A percentile compares a stretch with the other conserved stretches of the same genome.
Conservation (phyloP, 305 asterid species). For the Fraxinus dipetala region DNA sequence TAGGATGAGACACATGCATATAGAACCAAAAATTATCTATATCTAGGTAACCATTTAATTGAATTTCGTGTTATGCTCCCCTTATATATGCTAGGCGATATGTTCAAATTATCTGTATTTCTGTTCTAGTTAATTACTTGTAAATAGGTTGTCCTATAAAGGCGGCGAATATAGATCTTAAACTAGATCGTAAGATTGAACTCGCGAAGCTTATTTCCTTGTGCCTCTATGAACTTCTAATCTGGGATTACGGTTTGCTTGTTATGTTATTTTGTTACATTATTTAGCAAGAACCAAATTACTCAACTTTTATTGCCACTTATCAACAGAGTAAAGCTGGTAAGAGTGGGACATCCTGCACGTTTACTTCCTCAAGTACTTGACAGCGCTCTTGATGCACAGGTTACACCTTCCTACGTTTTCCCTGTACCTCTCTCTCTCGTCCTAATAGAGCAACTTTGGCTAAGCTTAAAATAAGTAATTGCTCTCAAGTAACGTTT, state of each 20-base stretch:
- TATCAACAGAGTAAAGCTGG: slow-evolving; percentile 79
- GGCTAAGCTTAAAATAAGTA: background rate
- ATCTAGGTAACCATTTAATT: background rate
- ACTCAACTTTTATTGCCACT: slow-evolving; percentile 18
- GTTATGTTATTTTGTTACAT: background rate
- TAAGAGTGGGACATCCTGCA: slow-evolving; percentile 96
- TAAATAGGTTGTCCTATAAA: background rate
- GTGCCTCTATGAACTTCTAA: background rate
- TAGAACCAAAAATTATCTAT: background rate
- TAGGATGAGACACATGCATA: background rate
- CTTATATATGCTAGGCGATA: background rate
- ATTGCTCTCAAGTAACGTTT: background rate
- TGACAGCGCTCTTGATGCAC: slow-evolving; percentile 91
- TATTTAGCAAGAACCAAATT: background rate
- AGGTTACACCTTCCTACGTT: slow-evolving; percentile 44
- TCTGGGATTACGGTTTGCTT: background rate
- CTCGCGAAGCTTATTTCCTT: background rate
- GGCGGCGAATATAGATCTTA: background rate
- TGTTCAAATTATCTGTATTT: background rate
- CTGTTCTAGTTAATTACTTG: background rate
- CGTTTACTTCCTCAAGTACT: slow-evolving; percentile 95
- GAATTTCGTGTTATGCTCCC: background rate
- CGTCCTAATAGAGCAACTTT: background rate
- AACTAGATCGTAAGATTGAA: background rate
- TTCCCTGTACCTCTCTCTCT: slow-evolving; percentile 8